Conservation (phyloP, 2,329 filamentous ascomycete species). For the Aspergillus phoenicis region DNA sequence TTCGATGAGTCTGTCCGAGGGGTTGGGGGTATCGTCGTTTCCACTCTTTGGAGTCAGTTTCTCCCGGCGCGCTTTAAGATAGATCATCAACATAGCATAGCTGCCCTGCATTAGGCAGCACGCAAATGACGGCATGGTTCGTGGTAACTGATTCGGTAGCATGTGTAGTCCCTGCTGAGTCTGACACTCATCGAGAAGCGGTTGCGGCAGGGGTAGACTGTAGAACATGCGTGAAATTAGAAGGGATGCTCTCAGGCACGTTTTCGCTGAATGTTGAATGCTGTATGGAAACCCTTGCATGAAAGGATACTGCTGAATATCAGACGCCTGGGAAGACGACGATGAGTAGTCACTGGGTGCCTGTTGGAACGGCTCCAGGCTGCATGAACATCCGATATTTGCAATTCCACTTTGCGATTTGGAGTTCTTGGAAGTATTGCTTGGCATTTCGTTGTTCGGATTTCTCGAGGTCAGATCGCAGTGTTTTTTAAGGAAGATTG, state of each 20-base stretch:
- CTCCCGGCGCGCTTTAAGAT: constrained; percentile 45
- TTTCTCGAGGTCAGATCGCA: constrained; percentile 46
- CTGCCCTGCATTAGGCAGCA: constrained; percentile 52
- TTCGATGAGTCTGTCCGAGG: constrained; percentile 37
- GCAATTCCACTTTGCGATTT: constrained; percentile 26
- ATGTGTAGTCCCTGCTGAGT: constrained; percentile 19
- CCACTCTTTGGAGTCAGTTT: constrained; percentile 33
- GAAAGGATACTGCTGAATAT: constrained; percentile 34
- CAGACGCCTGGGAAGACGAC: constrained; percentile 36
- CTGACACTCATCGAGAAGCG: constrained; percentile 24
- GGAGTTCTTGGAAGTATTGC: constrained; percentile 12
- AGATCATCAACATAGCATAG: constrained; percentile 51
- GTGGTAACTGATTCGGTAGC: constrained; percentile 33
- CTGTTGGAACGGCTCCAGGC: constrained; percentile 33
- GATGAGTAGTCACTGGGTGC: constrained; percentile 36
- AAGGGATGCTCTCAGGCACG: constrained; percentile 45
- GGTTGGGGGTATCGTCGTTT: constrained; percentile 24
- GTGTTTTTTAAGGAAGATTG: constrained; percentile 49
- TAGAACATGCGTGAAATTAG: constrained; percentile 47
- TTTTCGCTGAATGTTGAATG: constrained; percentile 44
- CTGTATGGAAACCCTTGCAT: constrained; percentile 45
- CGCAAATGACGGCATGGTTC: constrained; percentile 51
- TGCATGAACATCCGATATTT: constrained; percentile 37
- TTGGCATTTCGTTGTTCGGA: constrained; percentile 15
- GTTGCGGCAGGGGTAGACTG: constrained; percentile 41